These are phyloP conservation scores for Xylaria sp. DNA, from an alignment of 2,329 filamentous ascomycete species.

Conservation along the genomic window DNA sequence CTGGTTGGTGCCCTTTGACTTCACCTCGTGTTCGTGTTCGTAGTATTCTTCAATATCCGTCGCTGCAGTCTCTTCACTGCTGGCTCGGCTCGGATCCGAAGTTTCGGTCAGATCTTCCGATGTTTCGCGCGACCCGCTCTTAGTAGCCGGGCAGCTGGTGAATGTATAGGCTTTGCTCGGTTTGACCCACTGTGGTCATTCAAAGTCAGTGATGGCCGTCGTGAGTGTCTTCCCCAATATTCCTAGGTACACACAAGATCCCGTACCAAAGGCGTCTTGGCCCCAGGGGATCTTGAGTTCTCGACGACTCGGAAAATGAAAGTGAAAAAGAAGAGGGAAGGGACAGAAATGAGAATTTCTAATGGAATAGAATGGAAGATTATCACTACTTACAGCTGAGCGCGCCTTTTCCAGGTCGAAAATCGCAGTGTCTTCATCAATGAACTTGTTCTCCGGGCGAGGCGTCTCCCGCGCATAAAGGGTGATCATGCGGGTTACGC, in stretches of 20 bases:
- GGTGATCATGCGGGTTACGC: slow-evolving; percentile 17
- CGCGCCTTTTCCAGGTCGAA: slow-evolving; percentile 29
- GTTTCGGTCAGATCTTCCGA: slow-evolving; percentile 4
- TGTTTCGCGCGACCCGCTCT: background rate
- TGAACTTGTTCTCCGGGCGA: background rate
- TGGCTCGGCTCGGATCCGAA: background rate
- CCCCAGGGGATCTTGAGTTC: background rate
- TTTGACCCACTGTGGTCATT: slow-evolving; percentile 15
- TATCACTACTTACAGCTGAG: slow-evolving; percentile 23
- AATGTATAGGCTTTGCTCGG: background rate
- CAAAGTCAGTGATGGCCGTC: background rate
- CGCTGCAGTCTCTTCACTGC: slow-evolving; percentile 2
- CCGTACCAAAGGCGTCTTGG: background rate
- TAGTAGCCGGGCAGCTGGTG: background rate
- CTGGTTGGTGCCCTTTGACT: background rate
- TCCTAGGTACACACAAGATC: background rate
- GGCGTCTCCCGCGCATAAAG: slow-evolving; percentile 25
- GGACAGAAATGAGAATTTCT: background rate
- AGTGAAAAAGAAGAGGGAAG: no score
- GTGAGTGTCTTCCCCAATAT: background rate
- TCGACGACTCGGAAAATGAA: background rate
- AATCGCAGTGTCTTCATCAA: slow-evolving; percentile 21
- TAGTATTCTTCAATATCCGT: background rate
- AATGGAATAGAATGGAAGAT: background rate
- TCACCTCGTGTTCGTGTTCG: background rate